Evolutionary conservation across 345 rosid genomes (phyloP).

Genomic region (Hibiscus mutabilis): DNA sequence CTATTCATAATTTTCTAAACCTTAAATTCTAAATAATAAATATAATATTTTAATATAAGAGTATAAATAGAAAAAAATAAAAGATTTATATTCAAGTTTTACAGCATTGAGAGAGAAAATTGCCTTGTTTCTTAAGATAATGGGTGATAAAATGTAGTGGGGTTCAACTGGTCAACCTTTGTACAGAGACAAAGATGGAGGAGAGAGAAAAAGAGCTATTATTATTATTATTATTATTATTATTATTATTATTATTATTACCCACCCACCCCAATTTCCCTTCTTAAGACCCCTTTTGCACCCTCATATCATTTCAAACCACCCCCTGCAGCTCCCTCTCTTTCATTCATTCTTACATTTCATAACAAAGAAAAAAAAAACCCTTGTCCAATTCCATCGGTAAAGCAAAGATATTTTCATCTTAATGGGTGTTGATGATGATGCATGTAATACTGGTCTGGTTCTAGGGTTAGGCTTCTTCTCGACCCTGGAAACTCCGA

Average conservation of each 20-base stretch:
- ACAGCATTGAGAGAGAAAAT: neutral
- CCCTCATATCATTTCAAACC: constrained; percentile 17
- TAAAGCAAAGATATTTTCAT: neutral
- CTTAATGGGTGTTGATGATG: constrained; percentile 41
- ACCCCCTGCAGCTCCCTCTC: no score
- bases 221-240: no score
- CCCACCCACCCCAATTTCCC: constrained; percentile 40
- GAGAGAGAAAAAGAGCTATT: no score
- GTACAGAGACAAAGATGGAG: no score
- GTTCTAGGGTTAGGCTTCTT: constrained; percentile 57
- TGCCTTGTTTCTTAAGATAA: constrained; percentile 17
- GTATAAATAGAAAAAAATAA: no score
- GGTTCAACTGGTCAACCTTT: constrained; percentile 79
- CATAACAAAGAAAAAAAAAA: neutral
- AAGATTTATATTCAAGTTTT: neutral
- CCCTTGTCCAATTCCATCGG: neutral
- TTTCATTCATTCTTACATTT: neutral
- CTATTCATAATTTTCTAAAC: no score
- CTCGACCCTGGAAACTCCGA: constrained; percentile 21
- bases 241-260: constrained; percentile 17
- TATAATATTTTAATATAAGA: no score
- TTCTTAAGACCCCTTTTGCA: constrained; percentile 36
- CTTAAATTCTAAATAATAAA: no score
- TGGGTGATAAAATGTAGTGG: constrained; percentile 29
- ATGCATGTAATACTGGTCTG: constrained; percentile 52